Evolutionary conservation across 352 stramenopile genomes (phyloP).

Genomic region (Pseudoperonospora humuli): DNA sequence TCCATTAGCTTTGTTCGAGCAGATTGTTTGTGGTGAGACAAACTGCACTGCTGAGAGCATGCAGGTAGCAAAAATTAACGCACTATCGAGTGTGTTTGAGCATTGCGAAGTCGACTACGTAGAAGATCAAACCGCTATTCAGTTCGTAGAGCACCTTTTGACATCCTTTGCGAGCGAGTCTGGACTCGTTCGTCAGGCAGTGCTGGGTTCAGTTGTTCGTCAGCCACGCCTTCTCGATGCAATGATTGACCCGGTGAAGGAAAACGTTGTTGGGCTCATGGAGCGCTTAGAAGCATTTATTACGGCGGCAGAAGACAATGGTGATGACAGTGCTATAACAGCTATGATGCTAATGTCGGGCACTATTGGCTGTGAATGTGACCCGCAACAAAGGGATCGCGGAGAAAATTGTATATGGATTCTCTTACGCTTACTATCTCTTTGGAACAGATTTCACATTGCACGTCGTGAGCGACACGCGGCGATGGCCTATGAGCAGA

Average conservation of each 20-base stretch:
- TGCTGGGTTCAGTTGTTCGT: constrained; percentile 13
- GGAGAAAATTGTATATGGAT: constrained; percentile 41
- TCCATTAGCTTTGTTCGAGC: constrained; percentile 26
- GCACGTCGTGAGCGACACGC: constrained; percentile 18
- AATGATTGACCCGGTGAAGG: constrained; percentile 26
- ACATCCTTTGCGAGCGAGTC: constrained; percentile 17
- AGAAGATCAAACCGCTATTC: constrained; percentile 15
- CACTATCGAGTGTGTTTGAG: constrained; percentile 30
- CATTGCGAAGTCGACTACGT: constrained; percentile 34
- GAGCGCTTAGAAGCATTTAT: constrained; percentile 30
- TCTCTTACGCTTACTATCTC: constrained; percentile 35
- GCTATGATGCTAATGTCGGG: constrained; percentile 26
- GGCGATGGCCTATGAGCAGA: constrained; percentile 35
- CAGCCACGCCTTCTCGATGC: constrained; percentile 25
- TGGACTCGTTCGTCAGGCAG: constrained; percentile 12
- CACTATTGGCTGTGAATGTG: constrained; percentile 35
- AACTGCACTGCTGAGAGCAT: constrained; percentile 4
- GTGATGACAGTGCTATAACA: constrained; percentile 14
- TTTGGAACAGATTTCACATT: constrained; percentile 45
- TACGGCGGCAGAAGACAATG: constrained; percentile 25
- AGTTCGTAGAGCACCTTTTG: constrained; percentile 29
- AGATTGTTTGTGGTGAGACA: constrained; percentile 15
- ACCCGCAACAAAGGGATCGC: constrained; percentile 21
- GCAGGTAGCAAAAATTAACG: constrained; percentile 16
- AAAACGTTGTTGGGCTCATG: constrained; percentile 20